Base-by-base conservation (phyloP, 164 flowering plant species). In the Nelumbo lutea region DNA sequence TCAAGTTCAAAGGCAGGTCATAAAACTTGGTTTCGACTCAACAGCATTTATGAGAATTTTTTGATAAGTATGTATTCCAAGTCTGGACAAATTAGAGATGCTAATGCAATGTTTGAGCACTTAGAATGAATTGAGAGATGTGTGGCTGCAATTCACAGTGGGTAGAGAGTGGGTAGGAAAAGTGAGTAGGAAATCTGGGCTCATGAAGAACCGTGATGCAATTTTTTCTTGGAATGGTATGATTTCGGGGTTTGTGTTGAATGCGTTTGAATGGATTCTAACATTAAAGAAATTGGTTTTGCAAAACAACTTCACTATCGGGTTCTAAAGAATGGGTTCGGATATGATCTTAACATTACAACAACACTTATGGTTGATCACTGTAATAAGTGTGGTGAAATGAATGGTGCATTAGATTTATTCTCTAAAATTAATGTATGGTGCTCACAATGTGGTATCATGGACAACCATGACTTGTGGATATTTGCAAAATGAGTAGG, bases 381-480 rank as follows among this genome's bases (percentile, higher is more conserved):
- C 27, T 94, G 86, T 48, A 78, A 76, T 62, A 91, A 86, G 79
- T 83, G 87, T 56, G 15, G 75, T 48, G 83, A 77, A 73, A 85
- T 87, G 86, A 85, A 85, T 71, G 87, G 78, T 70, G 89, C 96
- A 11, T 79, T 78, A 13, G 72, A 70, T 61, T 59, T 87, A 75
- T 94, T 94, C 71, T 70, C 70, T 7, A 64, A 61, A 58, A 27
- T 27, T 27, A 27, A 77, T 85, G 87, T 62, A 72, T 64, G 82
- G 78, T 63, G 40, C 55, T 72, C 83, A 67, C 64, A 87, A 77
- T 75, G 97, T 95, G 63, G 90, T 90, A 27, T 81, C 96, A 4
- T 91, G 98, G 96, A 95, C 98, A 1, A 92, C 97, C 44, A 85
- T 92, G 82, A 90, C 92, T 56, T 73, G 75, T 59, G 97, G 96